Evolutionary conservation across 192 early-diverging fungal species (phyloP), one percentile per base, ranked within the genome.

Genomic region (Umbelopsis isabellina): DNA sequence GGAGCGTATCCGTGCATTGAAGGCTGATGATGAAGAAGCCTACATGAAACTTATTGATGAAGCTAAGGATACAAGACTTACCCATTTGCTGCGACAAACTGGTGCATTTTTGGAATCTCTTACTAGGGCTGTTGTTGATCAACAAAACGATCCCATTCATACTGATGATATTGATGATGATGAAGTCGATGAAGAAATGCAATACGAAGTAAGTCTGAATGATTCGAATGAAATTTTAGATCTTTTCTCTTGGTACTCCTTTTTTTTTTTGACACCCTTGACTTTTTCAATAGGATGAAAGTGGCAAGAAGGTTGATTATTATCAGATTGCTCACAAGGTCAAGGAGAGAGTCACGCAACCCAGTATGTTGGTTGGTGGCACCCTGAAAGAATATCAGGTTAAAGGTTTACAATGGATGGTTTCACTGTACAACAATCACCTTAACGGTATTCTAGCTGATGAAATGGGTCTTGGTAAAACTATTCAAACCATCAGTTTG

Each of bases 401-500:
- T 72, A 97, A 94, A 71, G 98, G 98, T 69, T 83, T 99, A 22
- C 91, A 99, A 84, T 99, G 98, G 98, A 98, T 99, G 97, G 93
- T 98, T 23, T 97, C 95, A 18, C 82, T 99, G 52, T 99, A 98
- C 84, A 99, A 99, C 79, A 99, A 99, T 80, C 80, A 94, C 53
- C 82, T 99, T 37, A 99, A 99, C 79, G 98, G 98, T 50, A 98
- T 99, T 73, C 75, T 99, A 68, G 97, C 97, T 55, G 97, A 98
- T 76, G 94, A 95, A 82, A 98, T 98, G 95, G 94, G 91, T 64
- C 79, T 92, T 45, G 92, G 91, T 45, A 91, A 93, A 79, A 93
- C 90, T 15, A 92, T 99, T 76, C 98, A 99, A 81, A 98, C 98
- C 25, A 93, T 99, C 50, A 94, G 95, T 52, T 86, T 99, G 48